Conservation (phyloP, 169 alveolate genomes). For the Amoebophrya sp. region DNA sequence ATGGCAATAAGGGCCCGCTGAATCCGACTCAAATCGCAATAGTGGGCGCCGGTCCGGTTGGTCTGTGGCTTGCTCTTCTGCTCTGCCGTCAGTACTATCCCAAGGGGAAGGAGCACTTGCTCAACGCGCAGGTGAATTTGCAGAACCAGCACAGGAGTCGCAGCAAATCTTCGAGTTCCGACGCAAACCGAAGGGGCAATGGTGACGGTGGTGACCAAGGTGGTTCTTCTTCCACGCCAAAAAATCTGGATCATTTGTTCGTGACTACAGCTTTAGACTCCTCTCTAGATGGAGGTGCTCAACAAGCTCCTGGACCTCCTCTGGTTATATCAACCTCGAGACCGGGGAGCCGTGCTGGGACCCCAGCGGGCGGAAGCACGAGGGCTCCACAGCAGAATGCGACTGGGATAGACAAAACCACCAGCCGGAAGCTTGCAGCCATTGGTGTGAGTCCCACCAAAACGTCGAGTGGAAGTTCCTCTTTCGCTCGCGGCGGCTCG, state of each 20-base stretch:
- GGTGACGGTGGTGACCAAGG: neutral
- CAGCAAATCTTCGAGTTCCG: neutral
- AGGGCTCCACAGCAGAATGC: neutral
- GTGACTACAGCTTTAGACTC: no score
- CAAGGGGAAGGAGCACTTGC: constrained; percentile 11
- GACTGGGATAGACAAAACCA: no score
- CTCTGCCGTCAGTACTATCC: neutral
- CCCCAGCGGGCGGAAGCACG: neutral
- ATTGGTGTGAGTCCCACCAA: neutral
- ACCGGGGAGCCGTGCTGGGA: neutral
- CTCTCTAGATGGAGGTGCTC: neutral
- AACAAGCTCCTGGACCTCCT: neutral
- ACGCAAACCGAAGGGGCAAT: neutral
- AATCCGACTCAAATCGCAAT: neutral
- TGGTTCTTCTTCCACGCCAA: neutral
- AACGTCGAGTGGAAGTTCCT: neutral
- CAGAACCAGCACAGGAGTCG: neutral
- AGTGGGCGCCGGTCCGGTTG: neutral
- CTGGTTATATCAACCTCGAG: neutral
- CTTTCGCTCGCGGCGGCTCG: neutral
- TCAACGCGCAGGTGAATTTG: neutral
- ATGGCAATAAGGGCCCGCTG: neutral
- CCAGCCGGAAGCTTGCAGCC: no score
- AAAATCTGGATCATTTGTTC: neutral
- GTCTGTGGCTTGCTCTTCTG: neutral